Evolutionary conservation across 2,329 filamentous ascomycete genomes (phyloP), one percentile per base, ranked within the genome.

Genomic region (Ilyonectria robusta): DNA sequence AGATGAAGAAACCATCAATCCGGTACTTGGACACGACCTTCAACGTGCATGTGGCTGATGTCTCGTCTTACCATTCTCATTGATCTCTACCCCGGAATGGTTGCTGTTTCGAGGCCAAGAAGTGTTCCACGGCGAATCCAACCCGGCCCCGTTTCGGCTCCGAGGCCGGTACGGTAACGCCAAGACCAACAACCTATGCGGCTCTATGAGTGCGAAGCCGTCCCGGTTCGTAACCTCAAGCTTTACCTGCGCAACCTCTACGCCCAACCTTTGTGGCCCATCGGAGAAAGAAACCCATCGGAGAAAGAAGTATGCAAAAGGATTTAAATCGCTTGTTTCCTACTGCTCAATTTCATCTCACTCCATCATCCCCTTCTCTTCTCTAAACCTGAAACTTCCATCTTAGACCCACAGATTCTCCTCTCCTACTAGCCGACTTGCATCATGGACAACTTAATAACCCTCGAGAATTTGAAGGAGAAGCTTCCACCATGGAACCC

Each of bases 401-500:
- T 51, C 53, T 37, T 11, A 3, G 2, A 33, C 11, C 31, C 31
- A 9, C 1, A 10, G 31, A 17, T 33, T n/a, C 33, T 46, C 23
- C 50, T 40, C 59, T 60, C 9, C 8, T 47, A 13, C 40, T 33
- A 37, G 15, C n/a, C 37, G 21, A 26, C 35, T 51, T 31, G 33
- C 35, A 70, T 42, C 66, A 82, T 82, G 79, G 6, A 62, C 21
- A 55, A 65, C 53, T 42, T 77, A 69, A 79, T 89, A 62, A 87
- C 84, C 5, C 82, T 89, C 67, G 84, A 86, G 19, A 87, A 88
- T 72, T 82, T 87, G 65, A 75, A 80, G 67, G 76, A 83, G 46
- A 85, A 81, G 75, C 80, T 89, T 73, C 83, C 84, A 40, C 75
- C 75, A 78, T 89, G 87, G 87, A 75, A 81, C 59, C 81, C 84